Evolutionary conservation across 1,284 basidiomycete genomes (phyloP).

Genomic region (Boletellus deceptivus): DNA sequence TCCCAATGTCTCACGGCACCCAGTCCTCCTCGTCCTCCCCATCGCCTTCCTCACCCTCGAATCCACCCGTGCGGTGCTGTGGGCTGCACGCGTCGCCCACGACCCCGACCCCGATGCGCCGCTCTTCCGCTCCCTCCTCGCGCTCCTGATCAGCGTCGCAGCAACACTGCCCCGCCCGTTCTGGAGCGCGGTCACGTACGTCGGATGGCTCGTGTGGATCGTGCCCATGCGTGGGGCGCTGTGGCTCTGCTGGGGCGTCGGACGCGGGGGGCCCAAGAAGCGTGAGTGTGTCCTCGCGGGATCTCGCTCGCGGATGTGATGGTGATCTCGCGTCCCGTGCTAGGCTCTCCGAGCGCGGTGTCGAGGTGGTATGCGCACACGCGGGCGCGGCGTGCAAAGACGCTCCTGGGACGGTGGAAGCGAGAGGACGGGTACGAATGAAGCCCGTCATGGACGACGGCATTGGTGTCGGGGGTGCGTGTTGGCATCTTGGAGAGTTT

Average conservation of each 20-base stretch:
- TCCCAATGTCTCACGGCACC: neutral
- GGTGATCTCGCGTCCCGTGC: neutral
- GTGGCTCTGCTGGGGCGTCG: constrained; percentile 17
- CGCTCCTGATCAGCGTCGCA: constrained; percentile 1
- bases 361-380: constrained; percentile 14
- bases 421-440: neutral
- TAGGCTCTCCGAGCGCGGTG: constrained; percentile 16
- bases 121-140: constrained; percentile 1
- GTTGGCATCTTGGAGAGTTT: neutral
- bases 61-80: constrained; percentile 1
- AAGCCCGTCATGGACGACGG: neutral
- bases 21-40: constrained; percentile 7
- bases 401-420: neutral
- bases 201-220: neutral
- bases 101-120: constrained; percentile 7
- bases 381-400: neutral
- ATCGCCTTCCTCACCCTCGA: constrained; percentile 18
- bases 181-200: neutral
- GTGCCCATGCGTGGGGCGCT: constrained; percentile 15
- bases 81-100: constrained; percentile 3
- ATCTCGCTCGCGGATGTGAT: neutral
- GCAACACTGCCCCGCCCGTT: neutral
- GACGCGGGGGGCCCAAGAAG: constrained; percentile 10
- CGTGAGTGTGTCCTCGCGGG: constrained; percentile 6
- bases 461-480: too few relatives aligned